These are phyloP conservation scores for Aquilaria yunnanensis DNA, from an alignment of 345 rosid species.

Conservation along the genomic window DNA sequence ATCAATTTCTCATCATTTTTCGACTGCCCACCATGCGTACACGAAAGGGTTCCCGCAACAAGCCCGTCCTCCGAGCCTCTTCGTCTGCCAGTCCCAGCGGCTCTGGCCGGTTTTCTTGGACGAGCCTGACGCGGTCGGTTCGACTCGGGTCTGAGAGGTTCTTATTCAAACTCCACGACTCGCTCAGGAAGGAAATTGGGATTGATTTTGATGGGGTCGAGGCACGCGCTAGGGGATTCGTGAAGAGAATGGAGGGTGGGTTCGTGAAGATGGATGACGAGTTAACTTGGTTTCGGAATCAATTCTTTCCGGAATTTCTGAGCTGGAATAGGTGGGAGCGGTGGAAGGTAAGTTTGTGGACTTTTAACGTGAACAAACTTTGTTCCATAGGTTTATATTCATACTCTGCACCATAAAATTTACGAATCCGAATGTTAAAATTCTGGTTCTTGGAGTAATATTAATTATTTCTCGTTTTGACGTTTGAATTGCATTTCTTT, in stretches of 20 bases:
- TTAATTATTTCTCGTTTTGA: background rate
- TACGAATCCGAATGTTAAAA: background rate
- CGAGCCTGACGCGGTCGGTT: slow-evolving; percentile 33
- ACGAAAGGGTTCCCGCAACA: slow-evolving; percentile 24
- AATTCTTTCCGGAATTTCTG: slow-evolving; percentile 46
- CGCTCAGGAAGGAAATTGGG: slow-evolving; percentile 65
- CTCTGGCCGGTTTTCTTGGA: slow-evolving; percentile 58
- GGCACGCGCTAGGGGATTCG: slow-evolving; percentile 35
- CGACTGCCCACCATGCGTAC: slow-evolving; percentile 26
- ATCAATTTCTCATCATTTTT: slow-evolving; percentile 16
- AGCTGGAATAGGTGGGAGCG: slow-evolving; percentile 76
- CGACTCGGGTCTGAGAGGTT: slow-evolving; percentile 47
- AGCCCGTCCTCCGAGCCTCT: slow-evolving; percentile 28
- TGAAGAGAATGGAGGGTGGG: slow-evolving; percentile 30
- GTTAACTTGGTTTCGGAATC: slow-evolving; percentile 43
- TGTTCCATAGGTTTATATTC: too few relatives aligned
- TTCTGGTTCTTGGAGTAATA: background rate
- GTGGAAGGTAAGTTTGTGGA: slow-evolving; percentile 60
- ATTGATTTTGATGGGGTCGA: slow-evolving; percentile 45
- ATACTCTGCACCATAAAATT: too few relatives aligned
- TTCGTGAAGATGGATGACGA: slow-evolving; percentile 35
- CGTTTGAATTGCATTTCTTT: too few relatives aligned
- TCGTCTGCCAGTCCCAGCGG: slow-evolving; percentile 24
- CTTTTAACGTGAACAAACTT: background rate
- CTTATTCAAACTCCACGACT: slow-evolving; percentile 48